These are phyloP conservation scores for Micractinium sp. DNA, from an alignment of 139 green algal genomes.

Conservation along the genomic window DNA sequence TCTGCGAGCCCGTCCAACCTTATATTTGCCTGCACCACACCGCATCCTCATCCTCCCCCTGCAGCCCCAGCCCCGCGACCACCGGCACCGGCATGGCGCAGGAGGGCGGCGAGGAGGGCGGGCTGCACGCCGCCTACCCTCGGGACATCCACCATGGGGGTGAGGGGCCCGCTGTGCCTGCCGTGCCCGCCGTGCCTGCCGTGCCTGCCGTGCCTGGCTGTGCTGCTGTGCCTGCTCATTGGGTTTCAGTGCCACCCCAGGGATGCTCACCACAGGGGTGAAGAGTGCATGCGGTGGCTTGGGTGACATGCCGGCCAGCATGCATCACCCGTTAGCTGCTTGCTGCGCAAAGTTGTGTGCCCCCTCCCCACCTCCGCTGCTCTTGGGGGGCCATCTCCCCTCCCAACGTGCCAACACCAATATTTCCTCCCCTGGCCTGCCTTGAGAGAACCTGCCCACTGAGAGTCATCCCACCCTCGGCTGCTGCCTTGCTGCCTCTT, in stretches of 20 bases:
- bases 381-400: too few species aligned
- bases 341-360: too few species aligned
- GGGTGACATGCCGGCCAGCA: too few species aligned
- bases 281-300: too few species aligned
- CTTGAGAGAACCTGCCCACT: not conserved
- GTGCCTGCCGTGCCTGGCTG: too few species aligned
- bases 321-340: too few species aligned
- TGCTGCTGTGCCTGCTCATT: not conserved
- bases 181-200: not conserved
- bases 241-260: not conserved
- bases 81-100: not conserved
- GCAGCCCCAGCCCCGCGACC: not conserved
- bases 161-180: not conserved
- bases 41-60: too few species aligned
- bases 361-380: too few species aligned
- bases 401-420: too few species aligned
- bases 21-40: not conserved
- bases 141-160: not conserved
- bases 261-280: too few species aligned
- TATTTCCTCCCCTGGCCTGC: not conserved
- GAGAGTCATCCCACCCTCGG: not conserved
- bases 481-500: not conserved
- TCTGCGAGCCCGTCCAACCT: not conserved
- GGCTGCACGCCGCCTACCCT: not conserved
- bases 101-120: not conserved